Conservation (phyloP, 1,284 basidiomycete species). For the Meripilus lineatus region DNA sequence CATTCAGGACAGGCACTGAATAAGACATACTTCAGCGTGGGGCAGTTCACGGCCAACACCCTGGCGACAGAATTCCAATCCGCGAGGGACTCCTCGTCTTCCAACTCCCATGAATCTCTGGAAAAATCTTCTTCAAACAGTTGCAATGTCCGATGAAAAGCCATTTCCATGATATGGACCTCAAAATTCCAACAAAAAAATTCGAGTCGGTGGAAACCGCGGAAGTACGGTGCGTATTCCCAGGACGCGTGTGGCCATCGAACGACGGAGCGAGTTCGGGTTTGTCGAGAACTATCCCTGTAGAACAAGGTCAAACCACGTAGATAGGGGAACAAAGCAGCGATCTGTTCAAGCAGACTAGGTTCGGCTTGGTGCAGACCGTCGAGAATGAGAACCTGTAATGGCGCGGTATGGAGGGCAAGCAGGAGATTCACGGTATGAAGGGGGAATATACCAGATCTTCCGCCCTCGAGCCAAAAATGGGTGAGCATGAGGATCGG, state of each 20-base stretch:
- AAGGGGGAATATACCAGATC: not conserved
- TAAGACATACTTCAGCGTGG: no score
- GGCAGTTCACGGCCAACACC: not conserved
- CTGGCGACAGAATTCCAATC: not conserved
- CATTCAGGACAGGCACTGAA: no score
- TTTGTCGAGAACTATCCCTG: slow-evolving; percentile 2
- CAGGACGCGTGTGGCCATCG: slow-evolving; percentile 5
- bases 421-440: not conserved
- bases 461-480: not conserved
- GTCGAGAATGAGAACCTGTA: not conserved
- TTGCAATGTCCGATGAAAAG: not conserved
- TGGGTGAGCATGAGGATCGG: no score
- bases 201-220: not conserved
- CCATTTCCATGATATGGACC: not conserved
- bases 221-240: slow-evolving; percentile 4
- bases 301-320: slow-evolving; percentile 1
- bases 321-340: slow-evolving; percentile 2
- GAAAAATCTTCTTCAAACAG: not conserved
- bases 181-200: slow-evolving; percentile 5
- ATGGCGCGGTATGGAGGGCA: not conserved
- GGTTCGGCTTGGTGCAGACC: slow-evolving; percentile 1
- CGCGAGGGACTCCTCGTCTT: not conserved
- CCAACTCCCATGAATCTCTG: no score
- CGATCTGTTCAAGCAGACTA: slow-evolving; percentile 1
- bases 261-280: not conserved